A percentile compares a stretch with the other conserved stretches of the same genome.
Evolutionary conservation across 108 stramenopile genomes (phyloP).

Genomic region (Asterionellopsis glacialis): DNA sequence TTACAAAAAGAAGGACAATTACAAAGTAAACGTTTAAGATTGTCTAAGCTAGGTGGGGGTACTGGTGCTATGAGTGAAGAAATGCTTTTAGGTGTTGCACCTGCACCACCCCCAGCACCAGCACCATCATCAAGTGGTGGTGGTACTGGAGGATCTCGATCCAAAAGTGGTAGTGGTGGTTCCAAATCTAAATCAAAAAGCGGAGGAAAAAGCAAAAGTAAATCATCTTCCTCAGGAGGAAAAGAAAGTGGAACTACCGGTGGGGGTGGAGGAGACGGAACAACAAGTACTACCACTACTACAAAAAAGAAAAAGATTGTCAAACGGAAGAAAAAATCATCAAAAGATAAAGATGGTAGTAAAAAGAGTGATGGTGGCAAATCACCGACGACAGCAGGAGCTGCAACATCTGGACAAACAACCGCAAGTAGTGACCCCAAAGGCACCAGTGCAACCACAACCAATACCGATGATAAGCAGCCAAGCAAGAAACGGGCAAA

Average conservation of each 20-base stretch:
- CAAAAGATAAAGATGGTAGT: no score
- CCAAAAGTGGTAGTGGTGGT: no score
- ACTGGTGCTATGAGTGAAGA: conserved; percentile 36
- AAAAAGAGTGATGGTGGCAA: neutral
- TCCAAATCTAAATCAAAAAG: no score
- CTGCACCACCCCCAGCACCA: conserved; percentile 20
- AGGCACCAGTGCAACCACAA: neutral
- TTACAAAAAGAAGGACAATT: conserved; percentile 73
- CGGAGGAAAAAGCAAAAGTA: no score
- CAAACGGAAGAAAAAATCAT: no score
- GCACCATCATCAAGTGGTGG: neutral
- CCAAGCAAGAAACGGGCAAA: conserved; percentile 23
- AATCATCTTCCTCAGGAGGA: no score
- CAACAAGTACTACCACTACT: neutral
- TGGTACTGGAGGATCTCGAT: no score
- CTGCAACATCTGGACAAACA: no score
- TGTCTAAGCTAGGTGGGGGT: conserved; percentile 39
- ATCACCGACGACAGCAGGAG: conserved; percentile 1
- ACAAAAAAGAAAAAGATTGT: conserved; percentile 1
- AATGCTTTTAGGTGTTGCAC: conserved; percentile 39
- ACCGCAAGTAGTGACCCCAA: no score
- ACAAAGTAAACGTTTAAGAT: conserved; percentile 39
- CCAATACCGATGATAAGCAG: conserved; percentile 1
- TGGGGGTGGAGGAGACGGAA: no score
- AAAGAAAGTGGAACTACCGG: no score